Evolutionary conservation across 2,329 filamentous ascomycete genomes (phyloP), one percentile per base, ranked within the genome.

Genomic region (Gaeumannomyces tritici): DNA sequence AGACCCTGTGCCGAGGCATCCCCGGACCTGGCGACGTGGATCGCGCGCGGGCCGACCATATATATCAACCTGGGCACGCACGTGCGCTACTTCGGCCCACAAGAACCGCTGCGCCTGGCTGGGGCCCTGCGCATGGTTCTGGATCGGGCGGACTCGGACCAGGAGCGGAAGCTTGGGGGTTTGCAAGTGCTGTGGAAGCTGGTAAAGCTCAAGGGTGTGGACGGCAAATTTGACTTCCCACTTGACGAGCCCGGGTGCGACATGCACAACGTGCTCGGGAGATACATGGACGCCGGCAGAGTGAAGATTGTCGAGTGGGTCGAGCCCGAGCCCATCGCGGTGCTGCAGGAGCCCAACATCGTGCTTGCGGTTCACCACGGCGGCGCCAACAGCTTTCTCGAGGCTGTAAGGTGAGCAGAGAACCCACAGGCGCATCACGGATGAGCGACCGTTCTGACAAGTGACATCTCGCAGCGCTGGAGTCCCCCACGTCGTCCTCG

Each of bases 61-160:
- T 73, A 80, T n/a, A 72, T 83, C 42, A 81, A 79, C 63, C 68
- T 83, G 1, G 81, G 81, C 0, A 78, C 78, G 0, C 70, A 75
- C 3, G 68, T 71, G 58, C 67, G 66, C 0, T 67, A 73, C 4
- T 67, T 70, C 0, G 68, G 73, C 3, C 67, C 71, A 0, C 71
- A 76, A 58, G 21, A 51, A 21, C 76, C 75, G 0, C 59, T 69
- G 9, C 74, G 78, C 35, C 73, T 82, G 35, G 75, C 76, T 0
- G 58, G 55, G 0, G 75, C 74, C 0, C 51, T 82, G 3, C 70
- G 69, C 11, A 64, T 67, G 0, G 69, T 78, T 2, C 67, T 82
- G 0, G 68, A 75, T 9, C 61, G 62, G 1, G 66, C 67, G 1
- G 63, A 62, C 13, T 5, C 29, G 18, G 29, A n/a, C 29, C 33